Evolutionary conservation across 2,329 filamentous ascomycete species (phyloP).

Genomic region (Raffaelea ambrosiae): DNA sequence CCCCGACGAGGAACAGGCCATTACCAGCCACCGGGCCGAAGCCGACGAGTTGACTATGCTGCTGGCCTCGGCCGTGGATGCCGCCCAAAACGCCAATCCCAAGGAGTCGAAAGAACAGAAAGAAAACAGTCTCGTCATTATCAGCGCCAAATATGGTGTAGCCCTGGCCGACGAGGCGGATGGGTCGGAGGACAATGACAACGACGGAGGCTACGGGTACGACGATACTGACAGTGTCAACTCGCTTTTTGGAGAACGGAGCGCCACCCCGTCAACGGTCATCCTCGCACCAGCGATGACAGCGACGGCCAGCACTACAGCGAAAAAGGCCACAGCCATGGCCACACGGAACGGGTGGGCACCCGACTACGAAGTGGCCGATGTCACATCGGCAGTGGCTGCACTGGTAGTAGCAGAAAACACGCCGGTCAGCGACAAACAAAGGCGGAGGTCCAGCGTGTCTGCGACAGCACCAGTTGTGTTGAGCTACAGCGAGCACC

Average conservation of each 20-base stretch:
- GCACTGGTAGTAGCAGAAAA: conserved; percentile 26
- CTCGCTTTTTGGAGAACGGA: background rate
- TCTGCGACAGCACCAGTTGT: conserved; percentile 16
- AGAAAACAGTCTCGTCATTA: conserved; percentile 33
- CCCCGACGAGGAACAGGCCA: conserved; percentile 6
- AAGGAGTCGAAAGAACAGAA: background rate
- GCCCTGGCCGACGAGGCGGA: conserved; percentile 9
- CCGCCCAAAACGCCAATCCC: background rate
- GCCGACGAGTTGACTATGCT: conserved; percentile 36
- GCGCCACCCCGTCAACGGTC: background rate
- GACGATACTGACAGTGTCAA: conserved; percentile 8
- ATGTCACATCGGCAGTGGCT: conserved; percentile 39
- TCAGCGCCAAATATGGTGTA: conserved; percentile 39
- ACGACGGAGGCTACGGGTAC: conserved; percentile 12
- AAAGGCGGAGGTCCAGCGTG: background rate
- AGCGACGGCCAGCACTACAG: conserved; percentile 5
- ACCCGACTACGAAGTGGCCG: conserved; percentile 31
- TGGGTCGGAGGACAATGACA: background rate
- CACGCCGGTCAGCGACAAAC: too few species aligned
- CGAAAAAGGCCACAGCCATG: conserved; percentile 16
- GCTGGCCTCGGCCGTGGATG: conserved; percentile 29
- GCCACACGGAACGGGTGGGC: conserved; percentile 15
- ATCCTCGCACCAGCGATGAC: background rate
- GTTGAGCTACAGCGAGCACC: conserved; percentile 1
- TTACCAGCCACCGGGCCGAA: conserved; percentile 29